Conservation (phyloP, 345 rosid species). For the Odontarrhena argentea region DNA sequence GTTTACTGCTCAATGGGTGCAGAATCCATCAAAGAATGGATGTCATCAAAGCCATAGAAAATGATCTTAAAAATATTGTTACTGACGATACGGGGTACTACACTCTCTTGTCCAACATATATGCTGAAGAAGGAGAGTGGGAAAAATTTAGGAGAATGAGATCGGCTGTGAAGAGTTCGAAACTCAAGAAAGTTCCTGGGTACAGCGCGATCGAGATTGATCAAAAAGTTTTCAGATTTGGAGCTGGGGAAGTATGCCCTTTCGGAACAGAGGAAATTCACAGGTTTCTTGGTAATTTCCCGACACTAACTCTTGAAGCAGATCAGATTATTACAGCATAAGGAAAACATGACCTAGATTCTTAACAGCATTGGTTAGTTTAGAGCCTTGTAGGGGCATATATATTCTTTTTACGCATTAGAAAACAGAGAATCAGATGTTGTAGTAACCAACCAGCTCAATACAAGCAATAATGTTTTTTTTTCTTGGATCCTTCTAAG, state of each 20-base stretch:
- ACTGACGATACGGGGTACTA: constrained; percentile 69
- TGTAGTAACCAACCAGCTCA: constrained; percentile 37
- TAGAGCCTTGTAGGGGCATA: constrained; percentile 20
- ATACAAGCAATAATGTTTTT: constrained; percentile 4
- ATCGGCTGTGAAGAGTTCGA: constrained; percentile 44
- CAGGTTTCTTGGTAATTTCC: constrained; percentile 35
- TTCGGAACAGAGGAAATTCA: constrained; percentile 31
- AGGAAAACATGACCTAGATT: constrained; percentile 17
- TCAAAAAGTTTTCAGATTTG: constrained; percentile 38
- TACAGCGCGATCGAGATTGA: constrained; percentile 49
- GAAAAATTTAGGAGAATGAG: constrained; percentile 56
- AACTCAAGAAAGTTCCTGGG: constrained; percentile 69
- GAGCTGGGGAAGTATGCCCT: constrained; percentile 39
- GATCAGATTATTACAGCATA: constrained; percentile 14
- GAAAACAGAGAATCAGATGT: constrained; percentile 4
- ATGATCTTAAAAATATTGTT: constrained; percentile 44
- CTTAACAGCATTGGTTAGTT: constrained; percentile 1
- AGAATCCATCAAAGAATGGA: constrained; percentile 74
- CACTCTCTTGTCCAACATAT: constrained; percentile 67
- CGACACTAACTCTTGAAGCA: constrained; percentile 28
- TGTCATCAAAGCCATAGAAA: constrained; percentile 53
- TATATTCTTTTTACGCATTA: constrained; percentile 10
- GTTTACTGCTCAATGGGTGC: constrained; percentile 76
- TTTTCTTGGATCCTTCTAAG: constrained; percentile 29
- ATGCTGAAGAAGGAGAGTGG: constrained; percentile 84